A percentile compares a stretch with the other conserved stretches of the same genome.
Evolutionary conservation across 2,329 filamentous ascomycete species (phyloP).

Genomic region (Pseudogymnoascus sp.): DNA sequence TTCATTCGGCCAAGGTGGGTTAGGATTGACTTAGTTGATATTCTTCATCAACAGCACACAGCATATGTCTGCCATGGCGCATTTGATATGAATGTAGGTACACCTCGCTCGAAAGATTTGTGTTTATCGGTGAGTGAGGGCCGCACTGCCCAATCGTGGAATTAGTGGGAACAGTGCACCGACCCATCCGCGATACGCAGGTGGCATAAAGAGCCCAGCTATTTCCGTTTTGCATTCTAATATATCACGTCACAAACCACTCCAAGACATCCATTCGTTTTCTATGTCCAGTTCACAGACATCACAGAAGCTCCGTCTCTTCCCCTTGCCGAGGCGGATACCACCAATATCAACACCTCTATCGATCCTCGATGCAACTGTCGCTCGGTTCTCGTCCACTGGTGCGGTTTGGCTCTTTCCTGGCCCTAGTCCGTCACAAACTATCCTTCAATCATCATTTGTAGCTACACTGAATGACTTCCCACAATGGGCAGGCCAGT

Average conservation of each 20-base stretch:
- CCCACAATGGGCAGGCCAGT: slow-evolving; percentile 8
- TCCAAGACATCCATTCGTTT: not conserved
- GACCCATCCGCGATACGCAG: too few relatives aligned
- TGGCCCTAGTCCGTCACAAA: slow-evolving; percentile 9
- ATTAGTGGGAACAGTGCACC: not conserved
- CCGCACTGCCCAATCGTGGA: not conserved
- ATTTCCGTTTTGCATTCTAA: not conserved
- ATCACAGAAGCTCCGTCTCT: not conserved
- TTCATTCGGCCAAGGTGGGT: not conserved
- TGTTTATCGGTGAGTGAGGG: not conserved
- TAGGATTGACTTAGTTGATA: not conserved
- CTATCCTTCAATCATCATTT: slow-evolving; percentile 26
- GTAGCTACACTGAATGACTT: slow-evolving; percentile 27
- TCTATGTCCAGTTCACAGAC: not conserved
- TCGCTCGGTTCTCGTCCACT: slow-evolving; percentile 34
- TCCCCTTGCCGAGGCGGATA: not conserved
- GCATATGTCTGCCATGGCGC: not conserved
- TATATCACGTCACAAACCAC: not conserved
- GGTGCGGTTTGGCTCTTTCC: slow-evolving; percentile 39
- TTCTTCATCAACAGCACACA: not conserved
- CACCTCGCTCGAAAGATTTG: not conserved
- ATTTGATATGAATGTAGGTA: not conserved
- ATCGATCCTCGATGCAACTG: slow-evolving; percentile 38
- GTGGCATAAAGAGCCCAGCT: not conserved
- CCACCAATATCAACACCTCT: slow-evolving; percentile 22